phyloP scores from a whole-genome alignment of 2,329 filamentous ascomycete genomes.

The Alternaria rosae region DNA sequence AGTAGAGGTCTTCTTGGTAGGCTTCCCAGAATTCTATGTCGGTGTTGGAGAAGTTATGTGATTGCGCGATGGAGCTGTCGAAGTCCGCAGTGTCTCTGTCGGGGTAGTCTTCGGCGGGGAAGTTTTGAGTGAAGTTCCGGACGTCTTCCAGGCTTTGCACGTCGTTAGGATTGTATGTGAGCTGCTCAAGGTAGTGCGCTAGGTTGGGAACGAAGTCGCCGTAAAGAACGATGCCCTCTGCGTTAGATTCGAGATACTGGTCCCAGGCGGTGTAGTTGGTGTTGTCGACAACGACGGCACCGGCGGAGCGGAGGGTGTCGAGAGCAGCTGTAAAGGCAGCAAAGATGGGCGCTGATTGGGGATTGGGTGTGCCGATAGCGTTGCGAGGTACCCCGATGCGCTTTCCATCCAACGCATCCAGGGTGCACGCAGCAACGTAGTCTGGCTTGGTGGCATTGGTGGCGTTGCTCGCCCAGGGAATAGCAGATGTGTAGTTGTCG shows the following conservation, averaged over 20 bases:
- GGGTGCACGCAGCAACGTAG: slow-evolving; percentile 66
- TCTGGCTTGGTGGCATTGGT: slow-evolving; percentile 59
- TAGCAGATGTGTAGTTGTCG: slow-evolving; percentile 67
- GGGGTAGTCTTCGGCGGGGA: slow-evolving; percentile 65
- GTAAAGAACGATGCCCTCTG: slow-evolving; percentile 57
- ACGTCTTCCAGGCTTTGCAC: slow-evolving; percentile 62
- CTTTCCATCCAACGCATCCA: slow-evolving; percentile 61
- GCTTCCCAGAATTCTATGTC: slow-evolving; percentile 64
- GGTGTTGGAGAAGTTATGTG: slow-evolving; percentile 62
- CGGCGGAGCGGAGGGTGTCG: slow-evolving; percentile 60
- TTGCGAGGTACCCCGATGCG: slow-evolving; percentile 72
- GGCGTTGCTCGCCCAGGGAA: slow-evolving; percentile 56
- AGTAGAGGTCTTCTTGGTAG: slow-evolving; percentile 62
- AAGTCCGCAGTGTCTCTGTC: slow-evolving; percentile 65
- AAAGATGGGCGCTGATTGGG: slow-evolving; percentile 50
- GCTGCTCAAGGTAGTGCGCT: slow-evolving; percentile 62
- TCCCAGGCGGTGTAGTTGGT: slow-evolving; percentile 65
- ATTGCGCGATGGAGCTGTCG: slow-evolving; percentile 59
- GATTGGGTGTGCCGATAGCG: slow-evolving; percentile 54
- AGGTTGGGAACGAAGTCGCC: slow-evolving; percentile 69
- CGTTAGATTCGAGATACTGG: slow-evolving; percentile 51
- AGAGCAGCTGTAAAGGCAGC: slow-evolving; percentile 65
- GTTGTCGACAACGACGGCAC: slow-evolving; percentile 67
- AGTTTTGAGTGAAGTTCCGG: slow-evolving; percentile 63
- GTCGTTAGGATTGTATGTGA: slow-evolving; percentile 65